Conservation (phyloP, 148 eudicot species). For the Fagopyrum tataricum region DNA sequence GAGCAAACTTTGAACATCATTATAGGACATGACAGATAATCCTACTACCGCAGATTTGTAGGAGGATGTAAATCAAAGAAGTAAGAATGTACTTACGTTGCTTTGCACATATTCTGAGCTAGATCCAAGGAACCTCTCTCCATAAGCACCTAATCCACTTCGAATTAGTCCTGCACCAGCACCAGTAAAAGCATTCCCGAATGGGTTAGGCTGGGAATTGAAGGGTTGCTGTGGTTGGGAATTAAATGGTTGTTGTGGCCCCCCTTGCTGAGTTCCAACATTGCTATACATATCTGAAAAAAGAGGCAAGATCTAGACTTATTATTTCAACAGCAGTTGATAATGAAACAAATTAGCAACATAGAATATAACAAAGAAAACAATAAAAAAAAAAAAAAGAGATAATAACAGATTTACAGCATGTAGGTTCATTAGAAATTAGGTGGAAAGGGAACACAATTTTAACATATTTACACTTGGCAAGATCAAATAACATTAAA, state of each 20-base stretch:
- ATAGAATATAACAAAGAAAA: neutral
- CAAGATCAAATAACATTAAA: neutral
- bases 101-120: slow-evolving; percentile 97
- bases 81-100: slow-evolving; percentile 59
- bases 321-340: slow-evolving; percentile 3
- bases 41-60: neutral
- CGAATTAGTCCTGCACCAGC: slow-evolving; percentile 75
- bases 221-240: slow-evolving; percentile 50
- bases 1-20: neutral
- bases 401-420: neutral
- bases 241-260: slow-evolving; percentile 35
- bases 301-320: slow-evolving; percentile 1
- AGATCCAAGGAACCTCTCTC: slow-evolving; percentile 82
- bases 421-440: neutral
- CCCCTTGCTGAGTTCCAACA: slow-evolving; percentile 59
- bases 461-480: neutral
- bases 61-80: neutral
- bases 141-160: slow-evolving; percentile 90
- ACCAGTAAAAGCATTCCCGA: slow-evolving; percentile 70
- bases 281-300: slow-evolving; percentile 67
- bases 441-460: neutral
- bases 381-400: neutral
- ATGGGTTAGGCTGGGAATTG: slow-evolving; percentile 49
- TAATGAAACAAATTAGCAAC: neutral
- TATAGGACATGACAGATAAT: neutral